Evolutionary conservation across 176 grass and related monocot species (phyloP), one percentile per base, ranked within the genome.

Genomic region (Musa troglodytarum): DNA sequence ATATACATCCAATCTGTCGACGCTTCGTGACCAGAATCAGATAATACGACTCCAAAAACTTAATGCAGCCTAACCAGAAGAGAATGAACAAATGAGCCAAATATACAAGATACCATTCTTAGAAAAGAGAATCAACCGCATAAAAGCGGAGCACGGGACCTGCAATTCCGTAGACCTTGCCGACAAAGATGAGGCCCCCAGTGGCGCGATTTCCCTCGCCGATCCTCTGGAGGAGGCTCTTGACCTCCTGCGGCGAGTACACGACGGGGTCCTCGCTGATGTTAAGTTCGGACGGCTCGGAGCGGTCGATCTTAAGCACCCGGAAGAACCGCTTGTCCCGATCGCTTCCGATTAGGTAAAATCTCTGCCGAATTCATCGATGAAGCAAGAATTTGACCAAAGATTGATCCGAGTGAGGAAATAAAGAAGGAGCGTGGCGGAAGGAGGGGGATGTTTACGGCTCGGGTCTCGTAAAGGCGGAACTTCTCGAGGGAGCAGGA

Each of bases 291-390:
- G 90, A 87, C 6, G 82, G 80, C 84, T 98, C 94, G 54, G 80
- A 91, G 67, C 95, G 88, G 83, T 93, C 95, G 78, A 98, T 98
- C 84, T 98, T 98, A 52, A 98, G 90, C 84, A 98, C 95, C 78
- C 86, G 86, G 81, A 91, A 98, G 86, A 85, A 87, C 21, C 88
- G 88, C 88, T 86, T 98, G 68, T 84, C 84, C 66, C 91, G 84
- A 83, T 92, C 92, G 81, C 86, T 87, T 68, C 94, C 95, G 67
- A 98, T 91, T 80, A 98, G 69, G 80, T 91, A 98, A 92, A 89
- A 98, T 79, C 95, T 88, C 95, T 98, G 79, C 65, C 22, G 53
- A 74, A 74, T 74, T 57, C 52, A 17, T 9, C 14, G 10, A 74
- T 23, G 14, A 28, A 34, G 53, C 21, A 16, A 14, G 12, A 57